A percentile compares a stretch with the other conserved stretches of the same genome.
Conservation (phyloP, 108 stramenopile genomes). For the Fistulifera pelliculosa region DNA sequence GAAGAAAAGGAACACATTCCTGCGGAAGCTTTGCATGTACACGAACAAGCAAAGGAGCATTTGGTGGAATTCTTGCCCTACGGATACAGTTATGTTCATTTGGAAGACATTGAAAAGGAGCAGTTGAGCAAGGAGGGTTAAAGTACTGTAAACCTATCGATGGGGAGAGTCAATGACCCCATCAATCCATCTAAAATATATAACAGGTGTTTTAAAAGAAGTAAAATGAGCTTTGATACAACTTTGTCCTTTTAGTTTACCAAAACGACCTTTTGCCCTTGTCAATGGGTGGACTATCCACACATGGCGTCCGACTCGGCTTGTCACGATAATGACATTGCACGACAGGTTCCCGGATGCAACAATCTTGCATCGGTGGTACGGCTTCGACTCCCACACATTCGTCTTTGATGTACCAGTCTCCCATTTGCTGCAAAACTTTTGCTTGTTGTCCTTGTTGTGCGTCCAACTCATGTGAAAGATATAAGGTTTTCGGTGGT, state of each 20-base stretch:
- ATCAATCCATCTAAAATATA: no score
- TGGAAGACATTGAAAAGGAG: constrained; percentile 81
- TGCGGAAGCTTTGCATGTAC: constrained; percentile 51
- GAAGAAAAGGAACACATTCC: constrained; percentile 62
- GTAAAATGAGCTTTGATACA: no score
- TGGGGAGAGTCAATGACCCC: no score
- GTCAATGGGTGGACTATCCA: constrained; percentile 7
- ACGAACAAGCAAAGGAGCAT: constrained; percentile 69
- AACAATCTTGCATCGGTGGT: constrained; percentile 19
- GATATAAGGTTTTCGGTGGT: constrained; percentile 17
- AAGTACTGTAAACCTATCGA: no score
- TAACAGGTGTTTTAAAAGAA: no score
- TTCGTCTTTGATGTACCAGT: constrained; percentile 43
- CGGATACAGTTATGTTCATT: constrained; percentile 76
- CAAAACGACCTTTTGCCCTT: not conserved
- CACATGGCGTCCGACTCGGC: not conserved
- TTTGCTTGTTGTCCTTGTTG: constrained; percentile 55
- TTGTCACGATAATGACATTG: constrained; percentile 45
- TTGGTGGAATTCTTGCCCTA: constrained; percentile 84
- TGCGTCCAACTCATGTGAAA: constrained; percentile 63
- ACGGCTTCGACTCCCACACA: constrained; percentile 10
- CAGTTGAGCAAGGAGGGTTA: not conserved
- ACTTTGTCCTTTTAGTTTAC: no score
- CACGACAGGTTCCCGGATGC: constrained; percentile 28
- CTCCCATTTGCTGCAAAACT: constrained; percentile 43